These are phyloP conservation scores for Hevea brasiliensis DNA, from an alignment of 345 rosid genomes.

Conservation along the genomic window DNA sequence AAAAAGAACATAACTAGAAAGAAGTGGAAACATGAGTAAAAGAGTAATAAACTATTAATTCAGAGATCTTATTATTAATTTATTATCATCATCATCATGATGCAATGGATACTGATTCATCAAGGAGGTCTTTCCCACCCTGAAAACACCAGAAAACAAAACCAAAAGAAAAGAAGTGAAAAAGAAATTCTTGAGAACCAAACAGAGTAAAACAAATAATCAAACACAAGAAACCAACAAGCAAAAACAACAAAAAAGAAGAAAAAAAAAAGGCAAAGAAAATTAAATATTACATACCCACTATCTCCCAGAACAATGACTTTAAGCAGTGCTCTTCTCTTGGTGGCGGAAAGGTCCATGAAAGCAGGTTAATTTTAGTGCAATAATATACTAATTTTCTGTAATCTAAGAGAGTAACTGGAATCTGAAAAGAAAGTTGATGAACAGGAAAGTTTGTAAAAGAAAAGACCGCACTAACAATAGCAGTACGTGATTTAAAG, in stretches of 20 bases:
- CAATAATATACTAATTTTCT: neutral
- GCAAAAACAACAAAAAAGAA: neutral
- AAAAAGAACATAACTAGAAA: too few relatives aligned
- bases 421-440: conserved; percentile 1
- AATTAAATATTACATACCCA: conserved; percentile 48
- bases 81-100: neutral
- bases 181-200: neutral
- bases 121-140: conserved; percentile 92
- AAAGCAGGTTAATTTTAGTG: neutral
- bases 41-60: too few relatives aligned
- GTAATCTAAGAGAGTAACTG: too few relatives aligned
- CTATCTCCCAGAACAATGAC: conserved; percentile 87
- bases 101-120: conserved; percentile 80
- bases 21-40: too few relatives aligned
- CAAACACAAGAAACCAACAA: neutral
- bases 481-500: neutral
- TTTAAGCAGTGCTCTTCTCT: conserved; percentile 72
- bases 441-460: neutral
- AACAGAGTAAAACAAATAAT: too few relatives aligned
- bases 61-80: neutral
- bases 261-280: neutral
- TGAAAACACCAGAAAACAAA: conserved; percentile 29
- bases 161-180: neutral
- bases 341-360: conserved; percentile 46
- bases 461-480: neutral